Base-by-base conservation (phyloP, 1,284 basidiomycete genomes). In the Ustilago trichophora region DNA sequence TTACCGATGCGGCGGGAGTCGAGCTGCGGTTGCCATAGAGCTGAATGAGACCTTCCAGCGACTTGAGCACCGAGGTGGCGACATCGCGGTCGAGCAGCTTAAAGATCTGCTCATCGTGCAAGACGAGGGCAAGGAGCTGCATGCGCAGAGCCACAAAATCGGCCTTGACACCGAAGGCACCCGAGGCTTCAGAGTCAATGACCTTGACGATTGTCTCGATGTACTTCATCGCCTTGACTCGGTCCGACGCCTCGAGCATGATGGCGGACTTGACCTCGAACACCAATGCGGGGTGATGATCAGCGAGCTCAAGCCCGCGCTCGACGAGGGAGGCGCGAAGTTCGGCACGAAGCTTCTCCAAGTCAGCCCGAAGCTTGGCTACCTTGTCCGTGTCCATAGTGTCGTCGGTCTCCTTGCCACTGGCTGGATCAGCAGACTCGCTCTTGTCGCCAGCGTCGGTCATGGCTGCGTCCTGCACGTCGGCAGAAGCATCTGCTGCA, bases 271-370 rank as follows among this genome's bases (percentile, higher is more conserved):
- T 73, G 43, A 96, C 87, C 76, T 97, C 93, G 77, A 96, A 96
- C 41, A 97, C 89, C 37, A 97, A 86, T 6, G 89, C 88, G 8
- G 90, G 88, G 72, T 93, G 90, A 62, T 90, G 87, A 77, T 98
- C 94, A 40, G 95, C 89, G 24, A 99, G 85, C 11, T 85, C 83
- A 36, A 98, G 84, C 0, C 71, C 66, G 16, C 76, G 70, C 15
- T 58, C 46, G 36, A 72, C 51, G 33, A 81, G 49, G 15, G 37
- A 50, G 10, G 52, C 49, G 12, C 49, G 50, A 27, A 93, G 81
- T 27, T 87, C 84, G 46, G 89, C 45, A 13, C 73, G 70, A 12
- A 40, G 42, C 31, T 52, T n/a, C 26, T 72, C 73, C 19, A 70
- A 34, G 11, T 47, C 63, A 2, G 51, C 50, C 43, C 69, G 70